phyloP scores from a whole-genome alignment of 2,329 filamentous ascomycete genomes.

The Pseudopithomyces maydicus region DNA sequence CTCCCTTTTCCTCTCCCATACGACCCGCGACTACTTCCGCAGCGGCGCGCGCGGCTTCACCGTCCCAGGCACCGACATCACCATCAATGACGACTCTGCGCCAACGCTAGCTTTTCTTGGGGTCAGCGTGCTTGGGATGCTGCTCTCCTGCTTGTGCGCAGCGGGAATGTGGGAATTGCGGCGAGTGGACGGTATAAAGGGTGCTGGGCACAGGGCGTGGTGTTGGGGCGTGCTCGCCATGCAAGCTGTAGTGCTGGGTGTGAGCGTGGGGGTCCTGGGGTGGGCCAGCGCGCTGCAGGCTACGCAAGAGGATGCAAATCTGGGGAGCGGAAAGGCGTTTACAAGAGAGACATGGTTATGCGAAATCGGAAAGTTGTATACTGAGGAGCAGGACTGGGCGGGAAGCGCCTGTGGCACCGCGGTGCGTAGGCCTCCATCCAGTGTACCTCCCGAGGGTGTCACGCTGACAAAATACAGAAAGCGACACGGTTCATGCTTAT shows the following conservation, averaged over 20 bases:
- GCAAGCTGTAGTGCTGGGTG: slow-evolving; percentile 20
- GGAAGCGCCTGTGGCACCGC: slow-evolving; percentile 28
- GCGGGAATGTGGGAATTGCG: slow-evolving; percentile 38
- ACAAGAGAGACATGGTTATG: slow-evolving; percentile 37
- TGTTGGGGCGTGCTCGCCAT: slow-evolving; percentile 27
- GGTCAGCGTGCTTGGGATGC: slow-evolving; percentile 19
- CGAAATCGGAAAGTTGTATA: slow-evolving; percentile 25
- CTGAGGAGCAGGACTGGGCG: slow-evolving; percentile 25
- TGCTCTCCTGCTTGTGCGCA: slow-evolving; percentile 22
- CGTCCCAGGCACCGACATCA: slow-evolving; percentile 14
- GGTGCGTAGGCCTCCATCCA: slow-evolving; percentile 13
- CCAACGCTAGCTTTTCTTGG: slow-evolving; percentile 25
- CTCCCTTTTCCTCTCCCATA: slow-evolving; percentile 17
- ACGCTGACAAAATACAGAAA: slow-evolving; percentile 17
- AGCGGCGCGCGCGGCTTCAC: slow-evolving; percentile 17
- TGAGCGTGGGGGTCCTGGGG: slow-evolving; percentile 24
- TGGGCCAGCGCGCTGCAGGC: slow-evolving; percentile 27
- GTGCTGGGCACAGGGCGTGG: slow-evolving; percentile 29
- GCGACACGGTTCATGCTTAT: slow-evolving; percentile 32
- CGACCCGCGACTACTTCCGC: slow-evolving; percentile 17
- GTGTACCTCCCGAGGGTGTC: not conserved
- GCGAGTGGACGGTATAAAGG: slow-evolving; percentile 27
- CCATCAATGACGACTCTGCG: slow-evolving; percentile 16
- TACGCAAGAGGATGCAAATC: slow-evolving; percentile 19
- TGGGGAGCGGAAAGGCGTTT: slow-evolving; percentile 15